These are phyloP conservation scores for Fragaria nilgerrensis DNA, from an alignment of 306 rosid species.

Conservation along the genomic window DNA sequence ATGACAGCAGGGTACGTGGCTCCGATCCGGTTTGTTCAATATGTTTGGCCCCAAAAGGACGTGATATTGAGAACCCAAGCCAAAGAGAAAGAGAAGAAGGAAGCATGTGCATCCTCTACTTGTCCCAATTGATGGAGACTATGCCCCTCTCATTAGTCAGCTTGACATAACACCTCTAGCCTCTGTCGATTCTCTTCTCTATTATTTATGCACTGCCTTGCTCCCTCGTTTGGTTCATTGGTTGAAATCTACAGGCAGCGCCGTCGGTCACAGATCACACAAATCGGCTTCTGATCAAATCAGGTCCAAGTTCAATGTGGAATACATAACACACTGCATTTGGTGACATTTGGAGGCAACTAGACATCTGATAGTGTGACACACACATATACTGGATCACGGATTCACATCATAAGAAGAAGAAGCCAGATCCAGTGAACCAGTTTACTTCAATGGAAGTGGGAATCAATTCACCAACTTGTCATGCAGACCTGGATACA, in stretches of 20 bases:
- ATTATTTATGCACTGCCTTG: not conserved
- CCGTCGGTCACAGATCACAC: not conserved
- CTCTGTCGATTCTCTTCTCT: not conserved
- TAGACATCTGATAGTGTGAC: not conserved
- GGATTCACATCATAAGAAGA: not conserved
- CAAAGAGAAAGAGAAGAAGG: not conserved
- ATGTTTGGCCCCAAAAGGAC: not conserved
- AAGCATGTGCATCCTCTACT: conserved; percentile 9
- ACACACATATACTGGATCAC: not conserved
- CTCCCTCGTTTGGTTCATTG: not conserved
- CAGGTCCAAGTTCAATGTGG: not conserved
- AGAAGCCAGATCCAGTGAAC: not conserved
- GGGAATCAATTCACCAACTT: not conserved
- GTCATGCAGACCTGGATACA: not conserved
- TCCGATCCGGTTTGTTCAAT: not conserved
- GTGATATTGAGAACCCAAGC: not conserved
- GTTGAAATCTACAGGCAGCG: not conserved
- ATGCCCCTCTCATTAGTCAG: not conserved
- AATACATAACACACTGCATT: not conserved
- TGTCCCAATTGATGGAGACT: not conserved
- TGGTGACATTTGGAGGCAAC: not conserved
- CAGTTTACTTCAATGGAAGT: not conserved
- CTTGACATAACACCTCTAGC: not conserved
- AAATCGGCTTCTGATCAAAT: not conserved
- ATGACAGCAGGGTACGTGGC: not conserved